Conservation (phyloP, 129 eudicot species). For the Oenanthe sinensis region DNA sequence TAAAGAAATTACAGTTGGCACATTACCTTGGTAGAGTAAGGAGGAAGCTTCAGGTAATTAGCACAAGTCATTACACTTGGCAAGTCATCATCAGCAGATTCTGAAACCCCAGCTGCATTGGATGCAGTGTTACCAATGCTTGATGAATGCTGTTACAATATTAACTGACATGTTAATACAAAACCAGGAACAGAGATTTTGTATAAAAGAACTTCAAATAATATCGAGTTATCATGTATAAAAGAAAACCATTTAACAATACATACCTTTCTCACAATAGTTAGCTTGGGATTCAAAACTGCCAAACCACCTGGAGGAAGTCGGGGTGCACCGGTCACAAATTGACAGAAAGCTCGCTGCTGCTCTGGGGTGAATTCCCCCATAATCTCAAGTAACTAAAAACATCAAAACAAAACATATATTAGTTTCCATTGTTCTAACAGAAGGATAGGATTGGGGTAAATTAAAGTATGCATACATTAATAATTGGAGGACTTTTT, state of each 20-base stretch:
- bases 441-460: not conserved
- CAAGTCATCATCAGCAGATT: conserved; percentile 86
- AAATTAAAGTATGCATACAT: conserved; percentile 32
- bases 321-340: conserved; percentile 88
- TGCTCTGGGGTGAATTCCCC: conserved; percentile 82
- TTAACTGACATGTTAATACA: not conserved
- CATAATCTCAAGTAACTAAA: conserved; percentile 93
- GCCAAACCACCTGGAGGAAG: conserved; percentile 96
- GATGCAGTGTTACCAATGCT: conserved; percentile 24
- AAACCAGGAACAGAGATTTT: not conserved
- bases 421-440: not conserved
- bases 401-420: not conserved
- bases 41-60: conserved; percentile 95
- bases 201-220: not conserved
- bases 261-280: conserved; percentile 82
- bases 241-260: not conserved
- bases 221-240: not conserved
- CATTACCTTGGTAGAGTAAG: conserved; percentile 84
- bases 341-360: conserved; percentile 81
- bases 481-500: conserved; percentile 73
- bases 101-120: conserved; percentile 61
- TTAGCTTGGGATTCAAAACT: conserved; percentile 79
- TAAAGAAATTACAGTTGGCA: not conserved
- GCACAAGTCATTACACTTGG: conserved; percentile 99
- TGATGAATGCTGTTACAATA: conserved; percentile 7